Conservation (phyloP, 805 yeast genomes). For the Tetrapisispora iriomotensis region DNA sequence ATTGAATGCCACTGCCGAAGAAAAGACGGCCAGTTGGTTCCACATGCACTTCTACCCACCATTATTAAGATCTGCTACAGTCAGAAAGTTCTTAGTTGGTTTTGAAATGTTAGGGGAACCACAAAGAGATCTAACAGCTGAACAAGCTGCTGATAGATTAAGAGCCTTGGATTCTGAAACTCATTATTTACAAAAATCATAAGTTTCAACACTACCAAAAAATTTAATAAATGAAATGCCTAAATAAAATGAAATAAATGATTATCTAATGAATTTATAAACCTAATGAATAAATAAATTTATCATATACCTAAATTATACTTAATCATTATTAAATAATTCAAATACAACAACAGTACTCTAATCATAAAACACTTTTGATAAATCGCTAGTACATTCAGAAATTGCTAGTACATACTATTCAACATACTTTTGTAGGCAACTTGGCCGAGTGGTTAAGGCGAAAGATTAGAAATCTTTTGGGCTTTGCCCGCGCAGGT, state of each 20-base stretch:
- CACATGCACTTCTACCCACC: slow-evolving; percentile 79
- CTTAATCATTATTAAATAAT: too few species aligned
- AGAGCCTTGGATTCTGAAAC: slow-evolving; percentile 32
- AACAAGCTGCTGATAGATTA: slow-evolving; percentile 32
- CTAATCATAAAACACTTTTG: too few species aligned
- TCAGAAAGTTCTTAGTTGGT: slow-evolving; percentile 66
- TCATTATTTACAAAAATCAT: slow-evolving; percentile 36
- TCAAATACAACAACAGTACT: too few species aligned
- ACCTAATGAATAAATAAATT: too few species aligned
- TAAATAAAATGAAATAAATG: too few species aligned
- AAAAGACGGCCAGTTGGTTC: slow-evolving; percentile 42
- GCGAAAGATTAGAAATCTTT: slow-evolving; percentile 49
- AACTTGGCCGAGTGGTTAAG: slow-evolving; percentile 54
- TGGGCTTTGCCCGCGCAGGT: slow-evolving; percentile 48
- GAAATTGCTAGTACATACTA: too few species aligned
- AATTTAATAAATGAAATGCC: too few species aligned
- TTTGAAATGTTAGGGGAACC: slow-evolving; percentile 61
- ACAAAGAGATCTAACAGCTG: slow-evolving; percentile 35
- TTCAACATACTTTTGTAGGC: too few species aligned
- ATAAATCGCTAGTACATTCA: too few species aligned
- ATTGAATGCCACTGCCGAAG: slow-evolving; percentile 36
- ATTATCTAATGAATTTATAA: too few species aligned
- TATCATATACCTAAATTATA: too few species aligned
- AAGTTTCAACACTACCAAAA: too few species aligned
- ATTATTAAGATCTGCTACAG: slow-evolving; percentile 61